Conservation (phyloP, 2,329 filamentous ascomycete genomes). For the Zymoseptoria passerinii region DNA sequence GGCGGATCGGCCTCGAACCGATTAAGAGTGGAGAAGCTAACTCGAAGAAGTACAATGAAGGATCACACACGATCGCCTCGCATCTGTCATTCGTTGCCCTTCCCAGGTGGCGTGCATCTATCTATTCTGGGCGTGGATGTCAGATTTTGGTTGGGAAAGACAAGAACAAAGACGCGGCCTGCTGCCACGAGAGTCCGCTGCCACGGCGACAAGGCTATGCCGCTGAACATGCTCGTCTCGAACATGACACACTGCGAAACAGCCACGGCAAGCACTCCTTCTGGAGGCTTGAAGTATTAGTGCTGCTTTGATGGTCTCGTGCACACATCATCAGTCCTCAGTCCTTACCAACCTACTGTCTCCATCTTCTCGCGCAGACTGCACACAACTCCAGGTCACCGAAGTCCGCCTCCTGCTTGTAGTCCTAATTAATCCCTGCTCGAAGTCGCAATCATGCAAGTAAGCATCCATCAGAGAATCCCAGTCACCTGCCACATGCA, state of each 20-base stretch:
- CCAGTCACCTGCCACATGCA: background rate
- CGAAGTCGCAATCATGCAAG: background rate
- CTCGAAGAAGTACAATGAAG: background rate
- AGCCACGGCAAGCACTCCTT: no score
- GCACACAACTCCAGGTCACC: no score
- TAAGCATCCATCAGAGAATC: background rate
- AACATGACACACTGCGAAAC: background rate
- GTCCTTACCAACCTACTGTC: no score
- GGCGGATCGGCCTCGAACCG: background rate
- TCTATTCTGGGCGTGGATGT: background rate
- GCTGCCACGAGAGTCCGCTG: background rate
- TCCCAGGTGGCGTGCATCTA: background rate
- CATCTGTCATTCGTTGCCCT: background rate
- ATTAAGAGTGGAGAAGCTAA: background rate
- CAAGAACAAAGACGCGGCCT: background rate
- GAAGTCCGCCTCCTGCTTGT: background rate
- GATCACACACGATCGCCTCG: background rate
- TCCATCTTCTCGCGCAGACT: no score
- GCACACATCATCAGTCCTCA: no score
- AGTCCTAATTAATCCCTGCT: background rate
- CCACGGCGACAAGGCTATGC: background rate
- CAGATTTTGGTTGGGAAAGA: background rate
- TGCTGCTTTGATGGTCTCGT: no score
- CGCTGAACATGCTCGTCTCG: background rate
- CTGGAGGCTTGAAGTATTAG: no score